Evolutionary conservation across 1,139 yeast species (phyloP).

Genomic region (Spathaspora sp.): DNA sequence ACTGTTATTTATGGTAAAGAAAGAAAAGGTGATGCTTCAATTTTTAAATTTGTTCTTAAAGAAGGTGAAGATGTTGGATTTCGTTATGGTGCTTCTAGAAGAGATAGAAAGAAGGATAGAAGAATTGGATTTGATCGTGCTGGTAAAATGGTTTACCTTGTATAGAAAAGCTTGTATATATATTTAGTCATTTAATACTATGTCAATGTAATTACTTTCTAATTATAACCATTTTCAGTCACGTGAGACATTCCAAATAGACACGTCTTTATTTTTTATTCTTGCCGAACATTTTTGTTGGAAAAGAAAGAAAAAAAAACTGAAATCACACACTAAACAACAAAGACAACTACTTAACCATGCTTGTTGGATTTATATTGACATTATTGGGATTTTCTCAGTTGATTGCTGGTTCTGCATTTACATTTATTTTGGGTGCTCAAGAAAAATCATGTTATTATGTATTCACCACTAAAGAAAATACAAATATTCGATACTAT

Average conservation of each 20-base stretch:
- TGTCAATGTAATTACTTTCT: not conserved
- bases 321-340: not conserved
- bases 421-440: conserved; percentile 78
- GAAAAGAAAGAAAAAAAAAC: not conserved
- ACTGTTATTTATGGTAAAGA: conserved; percentile 50
- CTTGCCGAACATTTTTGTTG: not conserved
- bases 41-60: conserved; percentile 73
- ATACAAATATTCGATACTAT: conserved; percentile 71
- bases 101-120: conserved; percentile 87
- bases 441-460: conserved; percentile 78
- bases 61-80: conserved; percentile 82
- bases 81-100: conserved; percentile 88
- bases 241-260: not conserved
- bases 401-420: conserved; percentile 52
- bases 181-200: not conserved
- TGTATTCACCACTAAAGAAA: conserved; percentile 63
- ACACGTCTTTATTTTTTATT: not conserved
- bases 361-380: conserved; percentile 18
- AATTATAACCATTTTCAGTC: not conserved
- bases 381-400: conserved; percentile 25
- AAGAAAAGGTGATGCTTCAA: conserved; percentile 57
- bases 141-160: conserved; percentile 57
- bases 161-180: conserved; percentile 5
- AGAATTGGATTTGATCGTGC: conserved; percentile 70
- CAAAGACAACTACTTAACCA: conserved; percentile 3